Conservation (phyloP, 2,329 filamentous ascomycete genomes). For the Alternaria brassicae region DNA sequence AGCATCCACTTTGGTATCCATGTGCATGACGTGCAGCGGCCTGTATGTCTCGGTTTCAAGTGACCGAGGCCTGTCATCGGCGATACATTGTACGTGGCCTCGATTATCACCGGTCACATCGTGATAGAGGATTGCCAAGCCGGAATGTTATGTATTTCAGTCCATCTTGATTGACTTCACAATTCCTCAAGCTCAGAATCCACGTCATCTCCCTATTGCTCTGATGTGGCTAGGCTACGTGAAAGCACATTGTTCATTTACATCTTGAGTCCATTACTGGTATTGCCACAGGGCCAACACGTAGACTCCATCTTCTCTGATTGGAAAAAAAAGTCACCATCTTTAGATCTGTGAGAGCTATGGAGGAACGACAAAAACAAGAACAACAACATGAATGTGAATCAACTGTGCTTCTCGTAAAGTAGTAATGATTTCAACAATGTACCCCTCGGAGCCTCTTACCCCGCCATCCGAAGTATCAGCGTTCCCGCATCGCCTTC, state of each 20-base stretch:
- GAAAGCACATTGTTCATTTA: not conserved
- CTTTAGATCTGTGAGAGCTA: not conserved
- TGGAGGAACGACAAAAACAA: not conserved
- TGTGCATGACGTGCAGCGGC: slow-evolving; percentile 12
- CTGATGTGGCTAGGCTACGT: not conserved
- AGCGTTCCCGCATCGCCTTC: not conserved
- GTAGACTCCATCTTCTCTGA: not conserved
- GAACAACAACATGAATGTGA: not conserved
- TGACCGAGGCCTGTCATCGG: slow-evolving; percentile 4
- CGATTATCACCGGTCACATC: not conserved
- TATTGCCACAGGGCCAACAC: not conserved
- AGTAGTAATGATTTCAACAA: not conserved
- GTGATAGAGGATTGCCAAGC: not conserved
- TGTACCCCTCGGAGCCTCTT: slow-evolving; percentile 4
- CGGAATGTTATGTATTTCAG: not conserved
- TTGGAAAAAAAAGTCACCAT: not conserved
- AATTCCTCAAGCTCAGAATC: not conserved
- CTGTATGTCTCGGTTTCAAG: not conserved
- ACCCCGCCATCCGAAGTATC: slow-evolving; percentile 10
- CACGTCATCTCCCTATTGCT: not conserved
- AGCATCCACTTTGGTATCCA: slow-evolving; percentile 6
- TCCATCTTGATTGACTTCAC: not conserved
- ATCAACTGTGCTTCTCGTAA: not conserved
- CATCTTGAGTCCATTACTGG: not conserved
- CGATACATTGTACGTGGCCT: slow-evolving; percentile 5